Percentiles rank a stretch among this genome's conserved stretches.
phyloP scores from a whole-genome alignment of 768 basidiomycete species.

The Lepiota subincarnata region DNA sequence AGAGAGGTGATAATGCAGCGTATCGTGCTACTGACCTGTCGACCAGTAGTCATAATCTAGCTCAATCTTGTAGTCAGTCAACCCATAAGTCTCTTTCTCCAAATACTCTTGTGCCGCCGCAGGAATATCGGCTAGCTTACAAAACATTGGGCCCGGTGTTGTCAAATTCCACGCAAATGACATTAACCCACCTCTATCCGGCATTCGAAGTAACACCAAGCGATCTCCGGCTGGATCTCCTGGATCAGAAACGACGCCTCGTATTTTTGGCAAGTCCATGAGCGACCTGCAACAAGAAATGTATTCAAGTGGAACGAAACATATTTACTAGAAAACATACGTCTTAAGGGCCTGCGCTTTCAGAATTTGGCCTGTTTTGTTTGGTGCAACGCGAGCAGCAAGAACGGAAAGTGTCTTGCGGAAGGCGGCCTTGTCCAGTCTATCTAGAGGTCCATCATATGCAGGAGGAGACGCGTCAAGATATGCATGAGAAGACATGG shows the following conservation, averaged over 20 bases:
- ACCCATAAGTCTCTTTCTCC: constrained; percentile 45
- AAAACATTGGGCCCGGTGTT: constrained; percentile 18
- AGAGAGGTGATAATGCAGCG: neutral
- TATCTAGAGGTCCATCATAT: constrained; percentile 45
- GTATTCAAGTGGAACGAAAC: neutral
- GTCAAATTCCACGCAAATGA: constrained; percentile 8
- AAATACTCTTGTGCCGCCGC: constrained; percentile 53
- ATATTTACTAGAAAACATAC: constrained; percentile 33
- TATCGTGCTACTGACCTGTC: constrained; percentile 45
- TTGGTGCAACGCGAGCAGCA: constrained; percentile 58
- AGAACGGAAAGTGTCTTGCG: constrained; percentile 61
- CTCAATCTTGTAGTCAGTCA: constrained; percentile 57
- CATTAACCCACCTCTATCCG: constrained; percentile 49
- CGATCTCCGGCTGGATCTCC: constrained; percentile 45
- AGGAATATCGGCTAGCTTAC: constrained; percentile 68
- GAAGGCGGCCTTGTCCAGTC: constrained; percentile 64
- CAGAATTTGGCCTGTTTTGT: constrained; percentile 50
- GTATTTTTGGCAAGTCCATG: constrained; percentile 66
- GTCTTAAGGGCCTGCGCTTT: constrained; percentile 55
- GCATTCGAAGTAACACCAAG: constrained; percentile 63
- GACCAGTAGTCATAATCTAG: constrained; percentile 89
- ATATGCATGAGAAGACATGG: constrained; percentile 35
- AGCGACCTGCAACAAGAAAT: constrained; percentile 39
- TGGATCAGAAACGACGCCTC: constrained; percentile 52
- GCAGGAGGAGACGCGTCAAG: constrained; percentile 38